Conservation (phyloP, 345 rosid genomes). For the Rhodamnia argentea region DNA sequence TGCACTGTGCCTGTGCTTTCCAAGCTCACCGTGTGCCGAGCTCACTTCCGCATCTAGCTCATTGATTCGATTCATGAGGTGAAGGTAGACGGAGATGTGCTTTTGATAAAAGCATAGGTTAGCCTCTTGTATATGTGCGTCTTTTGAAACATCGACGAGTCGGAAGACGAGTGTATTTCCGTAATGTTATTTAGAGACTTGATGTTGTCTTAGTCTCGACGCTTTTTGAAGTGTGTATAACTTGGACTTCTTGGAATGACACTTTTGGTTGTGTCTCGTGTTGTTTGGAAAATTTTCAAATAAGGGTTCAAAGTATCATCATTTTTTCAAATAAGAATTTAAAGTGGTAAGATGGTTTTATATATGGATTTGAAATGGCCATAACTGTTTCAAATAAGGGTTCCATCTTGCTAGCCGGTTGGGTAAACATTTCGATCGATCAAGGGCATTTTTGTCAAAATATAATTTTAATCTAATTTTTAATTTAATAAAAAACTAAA, state of each 20-base stretch:
- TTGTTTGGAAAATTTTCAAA: not conserved
- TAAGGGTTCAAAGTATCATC: too few relatives aligned
- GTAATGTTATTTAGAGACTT: not conserved
- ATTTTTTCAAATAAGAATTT: too few relatives aligned
- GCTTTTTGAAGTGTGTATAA: not conserved
- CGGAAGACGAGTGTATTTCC: not conserved
- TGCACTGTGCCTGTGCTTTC: slow-evolving; percentile 80
- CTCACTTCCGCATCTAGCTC: slow-evolving; percentile 40
- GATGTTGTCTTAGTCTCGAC: not conserved
- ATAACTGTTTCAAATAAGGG: too few relatives aligned
- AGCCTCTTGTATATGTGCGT: not conserved
- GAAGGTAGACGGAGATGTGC: not conserved
- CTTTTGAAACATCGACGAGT: not conserved
- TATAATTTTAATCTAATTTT: too few relatives aligned
- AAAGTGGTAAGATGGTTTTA: too few relatives aligned
- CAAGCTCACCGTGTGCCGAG: slow-evolving; percentile 50
- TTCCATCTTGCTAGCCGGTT: too few relatives aligned
- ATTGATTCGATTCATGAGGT: slow-evolving; percentile 15
- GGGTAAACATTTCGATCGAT: too few relatives aligned
- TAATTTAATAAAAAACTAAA: too few relatives aligned
- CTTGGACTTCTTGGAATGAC: not conserved
- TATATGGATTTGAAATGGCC: too few relatives aligned
- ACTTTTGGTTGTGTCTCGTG: not conserved
- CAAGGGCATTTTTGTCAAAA: too few relatives aligned
- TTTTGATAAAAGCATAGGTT: not conserved